These are phyloP conservation scores for Forsythia suspensa DNA, from an alignment of 257 asterid genomes.

Conservation along the genomic window DNA sequence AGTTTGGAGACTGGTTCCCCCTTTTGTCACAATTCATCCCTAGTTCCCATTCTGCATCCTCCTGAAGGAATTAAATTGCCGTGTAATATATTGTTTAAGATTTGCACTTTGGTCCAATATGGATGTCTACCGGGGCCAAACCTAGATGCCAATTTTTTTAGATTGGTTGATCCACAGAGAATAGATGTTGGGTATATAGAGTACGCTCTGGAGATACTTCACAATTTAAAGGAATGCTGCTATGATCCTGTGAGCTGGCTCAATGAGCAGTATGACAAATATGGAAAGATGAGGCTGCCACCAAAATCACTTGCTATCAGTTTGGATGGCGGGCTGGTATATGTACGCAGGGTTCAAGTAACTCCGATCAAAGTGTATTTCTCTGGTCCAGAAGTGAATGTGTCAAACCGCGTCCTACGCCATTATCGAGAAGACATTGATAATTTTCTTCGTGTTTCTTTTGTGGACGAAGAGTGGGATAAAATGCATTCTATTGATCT, in stretches of 20 bases:
- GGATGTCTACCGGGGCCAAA: slow-evolving; percentile 84
- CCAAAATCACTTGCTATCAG: slow-evolving; percentile 61
- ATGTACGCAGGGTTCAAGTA: slow-evolving; percentile 80
- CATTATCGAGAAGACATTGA: slow-evolving; percentile 50
- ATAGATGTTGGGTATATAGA: slow-evolving; percentile 45
- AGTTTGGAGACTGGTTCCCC: slow-evolving; percentile 41
- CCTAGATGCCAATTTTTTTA: slow-evolving; percentile 47
- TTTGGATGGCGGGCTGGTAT: slow-evolving; percentile 70
- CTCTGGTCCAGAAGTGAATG: slow-evolving; percentile 71
- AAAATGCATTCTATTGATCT: slow-evolving; percentile 65
- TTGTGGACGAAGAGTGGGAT: slow-evolving; percentile 87
- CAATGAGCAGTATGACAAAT: slow-evolving; percentile 42
- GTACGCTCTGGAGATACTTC: slow-evolving; percentile 65
- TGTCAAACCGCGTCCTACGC: slow-evolving; percentile 84
- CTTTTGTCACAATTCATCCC: slow-evolving; percentile 34
- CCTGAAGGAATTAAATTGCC: slow-evolving; percentile 50
- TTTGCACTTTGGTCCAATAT: slow-evolving; percentile 67
- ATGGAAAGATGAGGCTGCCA: slow-evolving; percentile 26
- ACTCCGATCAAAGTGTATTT: slow-evolving; percentile 86
- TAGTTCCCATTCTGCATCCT: slow-evolving; percentile 73
- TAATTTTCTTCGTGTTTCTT: slow-evolving; percentile 84
- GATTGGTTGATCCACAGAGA: slow-evolving; percentile 46
- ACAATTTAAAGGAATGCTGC: slow-evolving; percentile 68
- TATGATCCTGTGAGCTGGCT: slow-evolving; percentile 82
- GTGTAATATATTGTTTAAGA: slow-evolving; percentile 55